These are phyloP conservation scores for Aureobasidium sp. DNA, from an alignment of 2,329 filamentous ascomycete genomes.

Conservation along the genomic window DNA sequence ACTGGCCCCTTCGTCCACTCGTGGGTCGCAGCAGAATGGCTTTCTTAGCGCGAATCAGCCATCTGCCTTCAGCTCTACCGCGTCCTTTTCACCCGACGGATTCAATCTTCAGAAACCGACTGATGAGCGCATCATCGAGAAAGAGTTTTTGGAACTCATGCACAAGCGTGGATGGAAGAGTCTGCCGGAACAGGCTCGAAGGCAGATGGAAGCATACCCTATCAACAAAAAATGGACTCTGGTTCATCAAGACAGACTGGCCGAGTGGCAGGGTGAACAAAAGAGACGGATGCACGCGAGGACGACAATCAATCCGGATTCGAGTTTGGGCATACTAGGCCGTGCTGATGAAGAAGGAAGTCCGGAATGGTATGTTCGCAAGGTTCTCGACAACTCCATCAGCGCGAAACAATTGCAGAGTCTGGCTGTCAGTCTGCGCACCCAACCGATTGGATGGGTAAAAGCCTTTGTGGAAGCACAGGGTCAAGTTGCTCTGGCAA, in stretches of 20 bases:
- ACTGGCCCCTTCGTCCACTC: slow-evolving; percentile 33
- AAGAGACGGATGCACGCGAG: slow-evolving; percentile 72
- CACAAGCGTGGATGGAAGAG: slow-evolving; percentile 97
- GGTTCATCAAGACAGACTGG: slow-evolving; percentile 87
- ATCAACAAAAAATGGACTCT: slow-evolving; percentile 96
- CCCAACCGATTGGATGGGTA: slow-evolving; percentile 95
- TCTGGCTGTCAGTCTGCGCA: slow-evolving; percentile 87
- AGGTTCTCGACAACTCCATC: slow-evolving; percentile 92
- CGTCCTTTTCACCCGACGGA: slow-evolving; percentile 47
- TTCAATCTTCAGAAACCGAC: slow-evolving; percentile 63
- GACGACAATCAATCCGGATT: slow-evolving; percentile 58
- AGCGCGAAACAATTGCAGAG: slow-evolving; percentile 86
- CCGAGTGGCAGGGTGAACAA: slow-evolving; percentile 90
- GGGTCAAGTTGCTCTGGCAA: slow-evolving; percentile 91
- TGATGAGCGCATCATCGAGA: slow-evolving; percentile 77
- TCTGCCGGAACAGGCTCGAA: slow-evolving; percentile 83
- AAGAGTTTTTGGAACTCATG: slow-evolving; percentile 91
- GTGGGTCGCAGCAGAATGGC: slow-evolving; percentile 34
- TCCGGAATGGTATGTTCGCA: slow-evolving; percentile 96
- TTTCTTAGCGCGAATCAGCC: slow-evolving; percentile 37
- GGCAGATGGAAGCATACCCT: slow-evolving; percentile 95
- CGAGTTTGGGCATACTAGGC: slow-evolving; percentile 61
- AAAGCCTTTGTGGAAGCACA: slow-evolving; percentile 95
- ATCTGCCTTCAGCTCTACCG: slow-evolving; percentile 42
- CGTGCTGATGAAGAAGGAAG: slow-evolving; percentile 90